Conservation (phyloP, 108 stramenopile genomes). For the Skeletonema tropicum region DNA sequence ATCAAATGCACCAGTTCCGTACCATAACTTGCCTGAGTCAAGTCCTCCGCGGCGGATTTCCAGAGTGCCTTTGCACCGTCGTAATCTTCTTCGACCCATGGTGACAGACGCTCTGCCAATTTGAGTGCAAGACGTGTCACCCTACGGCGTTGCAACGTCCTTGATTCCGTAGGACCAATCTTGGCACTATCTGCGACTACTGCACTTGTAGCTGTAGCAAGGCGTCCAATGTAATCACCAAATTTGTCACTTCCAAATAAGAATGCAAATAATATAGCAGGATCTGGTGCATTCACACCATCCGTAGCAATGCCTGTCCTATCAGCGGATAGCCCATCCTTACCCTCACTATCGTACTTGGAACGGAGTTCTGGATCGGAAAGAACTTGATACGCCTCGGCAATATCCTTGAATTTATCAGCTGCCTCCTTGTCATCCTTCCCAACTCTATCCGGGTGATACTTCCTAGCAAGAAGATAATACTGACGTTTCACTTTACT, state of each 20-base stretch:
- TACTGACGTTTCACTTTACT: slow-evolving; percentile 90
- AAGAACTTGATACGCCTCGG: slow-evolving; percentile 86
- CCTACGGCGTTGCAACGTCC: slow-evolving; percentile 59
- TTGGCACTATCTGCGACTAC: slow-evolving; percentile 66
- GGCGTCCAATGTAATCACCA: slow-evolving; percentile 63
- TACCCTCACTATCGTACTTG: slow-evolving; percentile 69
- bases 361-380: slow-evolving; percentile 67
- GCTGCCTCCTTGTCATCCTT: slow-evolving; percentile 67
- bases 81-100: slow-evolving; percentile 60
- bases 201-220: slow-evolving; percentile 72
- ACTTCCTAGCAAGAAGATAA: slow-evolving; percentile 87
- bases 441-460: slow-evolving; percentile 88
- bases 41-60: slow-evolving; percentile 54
- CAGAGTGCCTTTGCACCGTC: slow-evolving; percentile 54
- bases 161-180: slow-evolving; percentile 53
- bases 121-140: slow-evolving; percentile 66
- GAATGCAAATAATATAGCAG: slow-evolving; percentile 72
- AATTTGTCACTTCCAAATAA: slow-evolving; percentile 83
- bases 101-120: slow-evolving; percentile 59
- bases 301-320: slow-evolving; percentile 52
- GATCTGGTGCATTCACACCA: slow-evolving; percentile 42
- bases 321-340: slow-evolving; percentile 59
- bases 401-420: slow-evolving; percentile 78
- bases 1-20: slow-evolving; percentile 63
- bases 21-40: slow-evolving; percentile 65